Evolutionary conservation across 768 basidiomycete genomes (phyloP).

Genomic region (Coprinellus micaceus): DNA sequence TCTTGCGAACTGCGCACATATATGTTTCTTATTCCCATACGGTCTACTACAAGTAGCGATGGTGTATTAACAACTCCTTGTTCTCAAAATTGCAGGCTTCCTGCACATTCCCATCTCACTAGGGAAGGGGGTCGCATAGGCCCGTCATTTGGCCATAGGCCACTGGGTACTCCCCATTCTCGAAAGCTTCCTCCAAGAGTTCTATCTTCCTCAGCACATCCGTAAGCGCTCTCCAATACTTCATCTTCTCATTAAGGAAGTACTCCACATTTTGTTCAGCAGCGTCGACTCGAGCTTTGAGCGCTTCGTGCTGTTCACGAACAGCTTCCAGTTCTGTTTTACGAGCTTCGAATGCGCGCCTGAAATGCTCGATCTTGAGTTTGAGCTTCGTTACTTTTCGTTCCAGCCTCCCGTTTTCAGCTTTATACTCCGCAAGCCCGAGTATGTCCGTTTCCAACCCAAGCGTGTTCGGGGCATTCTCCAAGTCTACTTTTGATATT

Average conservation of each 20-base stretch:
- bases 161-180: not conserved
- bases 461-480: too few species aligned
- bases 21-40: too few species aligned
- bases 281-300: too few species aligned
- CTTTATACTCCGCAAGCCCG: not conserved
- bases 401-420: not conserved
- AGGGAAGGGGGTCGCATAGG: not conserved
- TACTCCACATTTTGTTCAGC: too few species aligned
- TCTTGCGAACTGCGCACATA: too few species aligned
- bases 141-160: not conserved
- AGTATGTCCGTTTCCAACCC: not conserved
- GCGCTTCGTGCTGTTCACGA: too few species aligned
- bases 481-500: too few species aligned
- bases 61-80: too few species aligned
- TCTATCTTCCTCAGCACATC: not conserved
- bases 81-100: too few species aligned
- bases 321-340: not conserved
- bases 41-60: too few species aligned
- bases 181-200: not conserved
- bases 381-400: not conserved
- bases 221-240: not conserved
- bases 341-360: not conserved
- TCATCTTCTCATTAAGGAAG: too few species aligned
- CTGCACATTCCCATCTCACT: too few species aligned
- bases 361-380: not conserved